phyloP scores from a whole-genome alignment of 345 rosid genomes.

The Arabis alpina region DNA sequence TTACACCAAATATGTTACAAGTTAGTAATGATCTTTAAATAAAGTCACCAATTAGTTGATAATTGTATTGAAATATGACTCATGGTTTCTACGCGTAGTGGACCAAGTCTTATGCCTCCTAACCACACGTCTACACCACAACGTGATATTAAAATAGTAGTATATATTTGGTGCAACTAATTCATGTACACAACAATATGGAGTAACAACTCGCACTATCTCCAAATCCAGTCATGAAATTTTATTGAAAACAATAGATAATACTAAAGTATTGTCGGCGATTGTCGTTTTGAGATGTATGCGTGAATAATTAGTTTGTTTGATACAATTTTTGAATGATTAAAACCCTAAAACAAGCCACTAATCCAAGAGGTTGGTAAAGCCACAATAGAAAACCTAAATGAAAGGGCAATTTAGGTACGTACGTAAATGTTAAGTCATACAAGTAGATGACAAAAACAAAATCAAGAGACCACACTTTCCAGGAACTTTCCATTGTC shows the following conservation, averaged over 20 bases:
- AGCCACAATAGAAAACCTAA: conserved; percentile 10
- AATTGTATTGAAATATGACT: conserved; percentile 4
- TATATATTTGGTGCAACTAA: not conserved
- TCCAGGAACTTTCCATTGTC: conserved; percentile 43
- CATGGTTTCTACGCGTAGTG: conserved; percentile 25
- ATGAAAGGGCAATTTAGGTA: conserved; percentile 19
- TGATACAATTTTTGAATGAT: not conserved
- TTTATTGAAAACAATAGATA: not conserved
- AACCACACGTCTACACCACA: conserved; percentile 40
- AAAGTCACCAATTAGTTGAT: not conserved
- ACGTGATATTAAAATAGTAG: conserved; percentile 1
- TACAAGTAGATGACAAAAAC: conserved; percentile 25
- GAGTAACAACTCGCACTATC: conserved; percentile 35
- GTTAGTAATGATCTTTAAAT: too few relatives aligned
- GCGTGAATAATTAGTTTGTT: not conserved
- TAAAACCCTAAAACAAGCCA: not conserved
- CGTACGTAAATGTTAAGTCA: not conserved
- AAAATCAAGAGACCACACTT: conserved; percentile 8
- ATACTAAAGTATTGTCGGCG: not conserved
- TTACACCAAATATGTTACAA: too few relatives aligned
- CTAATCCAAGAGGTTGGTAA: conserved; percentile 10
- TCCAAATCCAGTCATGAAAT: not conserved
- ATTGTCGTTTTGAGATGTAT: not conserved
- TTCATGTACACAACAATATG: conserved; percentile 23
- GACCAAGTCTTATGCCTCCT: conserved; percentile 39